Percentiles rank a stretch among this genome's conserved stretches.
These are phyloP conservation scores for Syzygium syzygioides DNA, from an alignment of 441 rosid species.

Conservation along the genomic window DNA sequence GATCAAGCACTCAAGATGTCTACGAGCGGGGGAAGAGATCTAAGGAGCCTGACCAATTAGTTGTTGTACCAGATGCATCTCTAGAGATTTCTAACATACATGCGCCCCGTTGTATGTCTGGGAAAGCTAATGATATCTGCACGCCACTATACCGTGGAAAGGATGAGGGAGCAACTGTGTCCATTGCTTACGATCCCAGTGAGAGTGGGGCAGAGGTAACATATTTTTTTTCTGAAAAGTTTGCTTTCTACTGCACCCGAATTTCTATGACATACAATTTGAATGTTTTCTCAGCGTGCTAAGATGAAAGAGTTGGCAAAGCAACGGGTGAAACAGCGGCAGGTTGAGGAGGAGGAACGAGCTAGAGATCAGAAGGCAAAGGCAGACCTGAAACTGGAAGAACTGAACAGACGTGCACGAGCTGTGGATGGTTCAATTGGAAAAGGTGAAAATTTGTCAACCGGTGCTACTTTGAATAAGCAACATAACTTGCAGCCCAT, in stretches of 20 bases:
- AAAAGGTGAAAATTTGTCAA: conserved; percentile 32
- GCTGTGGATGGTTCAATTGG: conserved; percentile 33
- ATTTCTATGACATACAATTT: not conserved
- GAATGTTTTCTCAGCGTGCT: conserved; percentile 8
- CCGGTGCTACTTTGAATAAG: conserved; percentile 20
- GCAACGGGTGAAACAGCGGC: conserved; percentile 59
- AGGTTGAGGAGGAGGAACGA: conserved; percentile 86
- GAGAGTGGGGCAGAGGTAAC: conserved; percentile 56
- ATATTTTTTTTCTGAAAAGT: conserved; percentile 1
- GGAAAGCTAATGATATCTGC: conserved; percentile 26
- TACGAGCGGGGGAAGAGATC: conserved; percentile 54
- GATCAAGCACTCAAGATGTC: conserved; percentile 38
- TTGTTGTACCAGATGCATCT: conserved; percentile 20
- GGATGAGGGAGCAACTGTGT: conserved; percentile 33
- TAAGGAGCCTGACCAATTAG: conserved; percentile 25
- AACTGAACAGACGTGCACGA: conserved; percentile 69
- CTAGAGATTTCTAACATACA: conserved; percentile 33
- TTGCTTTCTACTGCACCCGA: not conserved
- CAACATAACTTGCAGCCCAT: not conserved
- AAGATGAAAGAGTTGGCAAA: conserved; percentile 70
- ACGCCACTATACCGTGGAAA: conserved; percentile 23
- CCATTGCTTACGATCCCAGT: conserved; percentile 29
- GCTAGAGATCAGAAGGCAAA: conserved; percentile 78
- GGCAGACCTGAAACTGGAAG: conserved; percentile 78
- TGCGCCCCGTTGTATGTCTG: conserved; percentile 18